A percentile compares a stretch with the other conserved stretches of the same genome.
These are phyloP conservation scores for Paragyromitra xinjiangensis DNA, from an alignment of 495 filamentous ascomycete genomes.

Conservation along the genomic window DNA sequence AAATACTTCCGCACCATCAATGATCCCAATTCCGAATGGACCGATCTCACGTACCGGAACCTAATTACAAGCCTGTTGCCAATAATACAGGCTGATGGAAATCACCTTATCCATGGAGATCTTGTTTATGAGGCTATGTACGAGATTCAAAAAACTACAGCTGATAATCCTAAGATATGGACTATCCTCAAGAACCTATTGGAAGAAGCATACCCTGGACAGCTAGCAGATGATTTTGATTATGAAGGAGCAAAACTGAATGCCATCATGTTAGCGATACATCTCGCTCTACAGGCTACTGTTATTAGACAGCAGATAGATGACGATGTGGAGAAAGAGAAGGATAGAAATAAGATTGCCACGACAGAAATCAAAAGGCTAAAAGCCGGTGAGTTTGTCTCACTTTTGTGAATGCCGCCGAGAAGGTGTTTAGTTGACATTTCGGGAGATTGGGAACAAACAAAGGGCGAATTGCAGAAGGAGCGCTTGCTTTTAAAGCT, in stretches of 20 bases:
- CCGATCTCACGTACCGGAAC: constrained; percentile 54
- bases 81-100: constrained; percentile 48
- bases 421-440: constrained; percentile 15
- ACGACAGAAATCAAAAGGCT: constrained; percentile 45
- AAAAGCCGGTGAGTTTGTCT: constrained; percentile 39
- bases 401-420: background rate
- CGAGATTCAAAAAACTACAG: constrained; percentile 33
- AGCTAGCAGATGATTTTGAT: constrained; percentile 24
- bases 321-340: constrained; percentile 37
- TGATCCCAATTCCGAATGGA: constrained; percentile 55
- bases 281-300: constrained; percentile 35
- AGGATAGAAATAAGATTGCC: constrained; percentile 22
- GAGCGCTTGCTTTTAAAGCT: constrained; percentile 45
- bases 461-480: constrained; percentile 47
- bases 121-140: constrained; percentile 41
- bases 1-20: constrained; percentile 55
- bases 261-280: constrained; percentile 38
- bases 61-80: constrained; percentile 45
- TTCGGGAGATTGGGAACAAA: constrained; percentile 49
- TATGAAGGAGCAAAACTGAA: constrained; percentile 32
- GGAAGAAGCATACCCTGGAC: constrained; percentile 21
- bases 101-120: constrained; percentile 40
- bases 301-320: constrained; percentile 45
- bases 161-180: constrained; percentile 50
- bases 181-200: constrained; percentile 39